Evolutionary conservation across 306 rosid species (phyloP).

Genomic region (Ammopiptanthus mongolicus): DNA sequence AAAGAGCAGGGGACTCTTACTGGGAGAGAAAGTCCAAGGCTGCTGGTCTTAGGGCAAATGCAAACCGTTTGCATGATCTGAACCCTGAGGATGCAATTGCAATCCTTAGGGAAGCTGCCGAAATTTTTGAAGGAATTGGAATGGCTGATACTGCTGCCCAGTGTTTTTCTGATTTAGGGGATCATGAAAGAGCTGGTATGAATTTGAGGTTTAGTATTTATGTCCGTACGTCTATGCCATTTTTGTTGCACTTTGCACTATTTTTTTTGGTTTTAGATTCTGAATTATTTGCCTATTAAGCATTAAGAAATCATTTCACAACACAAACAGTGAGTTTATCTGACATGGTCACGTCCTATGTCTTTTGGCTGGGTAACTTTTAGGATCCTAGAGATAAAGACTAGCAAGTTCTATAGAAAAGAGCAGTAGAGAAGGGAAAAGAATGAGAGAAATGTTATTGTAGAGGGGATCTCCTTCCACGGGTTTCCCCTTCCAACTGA

Average conservation of each 20-base stretch:
- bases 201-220: background rate
- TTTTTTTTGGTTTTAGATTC: background rate
- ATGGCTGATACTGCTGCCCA: constrained; percentile 46
- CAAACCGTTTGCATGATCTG: constrained; percentile 37
- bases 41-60: constrained; percentile 54
- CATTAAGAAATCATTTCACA: background rate
- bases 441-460: too few species aligned
- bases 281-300: background rate
- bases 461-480: too few species aligned
- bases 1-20: constrained; percentile 58
- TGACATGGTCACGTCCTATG: background rate
- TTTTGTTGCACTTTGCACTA: background rate
- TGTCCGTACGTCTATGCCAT: background rate
- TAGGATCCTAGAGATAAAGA: too few species aligned
- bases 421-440: too few species aligned
- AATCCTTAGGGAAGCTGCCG: constrained; percentile 46
- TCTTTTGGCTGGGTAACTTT: background rate
- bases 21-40: constrained; percentile 79
- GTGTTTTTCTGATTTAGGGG: constrained; percentile 48
- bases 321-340: background rate
- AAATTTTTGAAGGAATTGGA: constrained; percentile 43
- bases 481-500: too few species aligned
- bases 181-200: constrained; percentile 50
- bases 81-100: constrained; percentile 48
- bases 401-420: too few species aligned